Evolutionary conservation across 2,329 filamentous ascomycete genomes (phyloP), one percentile per base, ranked within the genome.

Genomic region (Cadophora gregata): DNA sequence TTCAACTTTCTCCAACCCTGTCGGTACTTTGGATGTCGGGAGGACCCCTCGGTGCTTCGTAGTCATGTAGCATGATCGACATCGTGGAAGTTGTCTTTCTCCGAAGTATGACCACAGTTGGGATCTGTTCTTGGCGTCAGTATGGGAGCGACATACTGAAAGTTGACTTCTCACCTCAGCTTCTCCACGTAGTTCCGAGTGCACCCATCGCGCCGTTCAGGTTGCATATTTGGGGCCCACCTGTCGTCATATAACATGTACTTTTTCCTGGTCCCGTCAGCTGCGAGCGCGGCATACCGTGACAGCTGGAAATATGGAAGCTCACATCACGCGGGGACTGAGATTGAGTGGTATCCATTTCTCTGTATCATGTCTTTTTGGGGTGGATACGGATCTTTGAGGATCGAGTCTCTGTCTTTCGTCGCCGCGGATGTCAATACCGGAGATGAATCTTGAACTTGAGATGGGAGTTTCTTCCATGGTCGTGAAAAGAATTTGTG

Each of bases 71-170:
- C 29, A 58, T 58, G 29, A 21, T 3, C 55, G 55, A 21, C 55
- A 58, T 25, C 55, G 29, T 12, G 29, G 55, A 38, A 58, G 29
- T 24, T 58, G 27, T 19, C 9, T 21, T 24, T 31, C 16, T 58
- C 55, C 55, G 31, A 58, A 58, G 55, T 58, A 58, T 12, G 55
- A 58, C 55, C 55, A 58, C 16, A 56, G 29, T 36, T 36, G 53
- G 51, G 53, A 33, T 42, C 55, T 58, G 31, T 21, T 16, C 31
- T 31, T 4, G 2, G 21, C 21, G 31, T 38, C 19, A 19, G 31
- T 9, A 36, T 9, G 21, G 14, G 12, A 12, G 5, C 25, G 3
- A 21, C 24, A 38, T n/a, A n/a, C 10, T 19, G 2, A 24, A 25
- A 24, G 31, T 21, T 33, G 10, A 25, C 5, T 24, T 21, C 29